phyloP scores from a whole-genome alignment of 495 filamentous ascomycete genomes.

The Penicillium psychrofluorescens region DNA sequence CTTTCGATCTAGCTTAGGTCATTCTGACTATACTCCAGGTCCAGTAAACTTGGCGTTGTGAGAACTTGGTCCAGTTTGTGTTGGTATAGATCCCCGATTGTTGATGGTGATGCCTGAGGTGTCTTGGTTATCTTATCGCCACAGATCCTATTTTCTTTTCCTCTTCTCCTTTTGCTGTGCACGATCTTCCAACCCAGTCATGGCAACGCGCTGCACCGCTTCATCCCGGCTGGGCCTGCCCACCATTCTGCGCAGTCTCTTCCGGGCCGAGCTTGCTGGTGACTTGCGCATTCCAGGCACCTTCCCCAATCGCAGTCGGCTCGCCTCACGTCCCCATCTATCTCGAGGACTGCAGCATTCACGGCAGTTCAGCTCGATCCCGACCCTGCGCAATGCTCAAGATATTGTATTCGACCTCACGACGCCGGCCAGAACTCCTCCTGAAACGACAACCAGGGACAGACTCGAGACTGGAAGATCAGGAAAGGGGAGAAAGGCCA shows the following conservation, averaged over 20 bases:
- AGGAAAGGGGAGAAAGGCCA: not conserved
- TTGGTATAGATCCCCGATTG: no score
- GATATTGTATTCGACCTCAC: not conserved
- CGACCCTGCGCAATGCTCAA: not conserved
- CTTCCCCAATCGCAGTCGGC: not conserved
- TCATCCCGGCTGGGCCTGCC: conserved; percentile 20
- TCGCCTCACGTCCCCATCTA: conserved; percentile 1
- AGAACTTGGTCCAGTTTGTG: no score
- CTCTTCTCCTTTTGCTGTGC: no score
- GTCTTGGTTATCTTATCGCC: no score
- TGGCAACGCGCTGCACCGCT: conserved; percentile 13
- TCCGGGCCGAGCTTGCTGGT: conserved; percentile 17
- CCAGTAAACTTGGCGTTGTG: no score
- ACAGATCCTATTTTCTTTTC: no score
- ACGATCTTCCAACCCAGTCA: not conserved
- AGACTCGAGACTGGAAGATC: not conserved
- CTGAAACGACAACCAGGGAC: not conserved
- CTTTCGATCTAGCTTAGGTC: no score
- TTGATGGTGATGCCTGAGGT: no score
- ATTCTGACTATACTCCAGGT: no score
- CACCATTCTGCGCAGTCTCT: conserved; percentile 13
- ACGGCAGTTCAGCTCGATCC: conserved; percentile 9
- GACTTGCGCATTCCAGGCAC: conserved; percentile 3
- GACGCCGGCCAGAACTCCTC: not conserved
- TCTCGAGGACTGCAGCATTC: not conserved